Evolutionary conservation across 1,284 basidiomycete genomes (phyloP).

Genomic region (Cutaneotrichosporon sp.): DNA sequence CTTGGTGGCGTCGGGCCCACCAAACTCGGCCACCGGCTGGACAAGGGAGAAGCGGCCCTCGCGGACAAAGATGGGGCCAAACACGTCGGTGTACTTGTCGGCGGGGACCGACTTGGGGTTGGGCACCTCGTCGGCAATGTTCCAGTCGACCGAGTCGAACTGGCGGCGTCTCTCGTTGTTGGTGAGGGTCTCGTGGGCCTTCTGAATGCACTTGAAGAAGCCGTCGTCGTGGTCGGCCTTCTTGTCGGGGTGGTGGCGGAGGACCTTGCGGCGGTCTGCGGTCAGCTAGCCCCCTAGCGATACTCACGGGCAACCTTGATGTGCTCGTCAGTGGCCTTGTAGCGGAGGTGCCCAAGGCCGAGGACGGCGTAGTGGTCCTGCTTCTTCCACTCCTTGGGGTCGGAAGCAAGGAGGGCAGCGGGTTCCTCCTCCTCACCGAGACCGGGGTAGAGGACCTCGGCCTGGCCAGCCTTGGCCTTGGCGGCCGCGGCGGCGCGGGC

Average conservation of each 20-base stretch:
- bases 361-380: conserved; percentile 98
- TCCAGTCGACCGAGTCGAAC: conserved; percentile 95
- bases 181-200: conserved; percentile 89
- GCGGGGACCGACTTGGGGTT: conserved; percentile 62
- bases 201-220: conserved; percentile 99
- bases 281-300: conserved; percentile 17
- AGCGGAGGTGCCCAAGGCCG: conserved; percentile 86
- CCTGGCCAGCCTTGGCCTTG: conserved; percentile 61
- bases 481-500: conserved; percentile 60
- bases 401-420: conserved; percentile 68
- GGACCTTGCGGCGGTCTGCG: conserved; percentile 93
- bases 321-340: conserved; percentile 84
- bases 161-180: conserved; percentile 86
- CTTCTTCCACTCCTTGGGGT: conserved; percentile 99
- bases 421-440: conserved; percentile 90
- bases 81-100: conserved; percentile 59
- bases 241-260: conserved; percentile 99
- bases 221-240: conserved; percentile 96
- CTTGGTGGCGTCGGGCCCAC: conserved; percentile 71
- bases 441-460: conserved; percentile 76
- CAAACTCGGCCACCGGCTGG: conserved; percentile 84
- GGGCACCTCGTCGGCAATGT: conserved; percentile 76
- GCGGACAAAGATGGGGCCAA: conserved; percentile 80
- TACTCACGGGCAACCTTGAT: conserved; percentile 93
- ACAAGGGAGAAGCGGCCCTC: conserved; percentile 88